Conservation (phyloP, 768 basidiomycete genomes). For the Macrolepiota fuliginosa region DNA sequence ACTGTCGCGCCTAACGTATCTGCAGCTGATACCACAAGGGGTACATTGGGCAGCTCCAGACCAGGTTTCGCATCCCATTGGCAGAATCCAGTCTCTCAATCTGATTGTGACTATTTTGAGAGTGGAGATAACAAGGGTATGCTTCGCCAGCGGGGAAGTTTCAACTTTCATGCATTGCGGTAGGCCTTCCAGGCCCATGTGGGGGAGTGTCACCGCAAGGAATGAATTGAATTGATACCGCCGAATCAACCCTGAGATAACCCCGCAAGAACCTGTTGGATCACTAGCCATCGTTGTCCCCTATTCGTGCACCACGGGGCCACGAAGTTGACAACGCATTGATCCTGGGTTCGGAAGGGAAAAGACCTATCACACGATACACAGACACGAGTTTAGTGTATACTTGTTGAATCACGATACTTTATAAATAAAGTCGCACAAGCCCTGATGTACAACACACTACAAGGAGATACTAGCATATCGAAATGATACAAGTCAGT, state of each 20-base stretch:
- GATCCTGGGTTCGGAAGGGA: not conserved
- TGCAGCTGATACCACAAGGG: too few relatives aligned
- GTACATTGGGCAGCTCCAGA: too few relatives aligned
- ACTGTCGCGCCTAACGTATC: too few relatives aligned
- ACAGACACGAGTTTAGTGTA: not conserved
- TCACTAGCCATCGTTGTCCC: not conserved
- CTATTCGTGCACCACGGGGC: not conserved
- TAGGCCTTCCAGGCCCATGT: conserved; percentile 1
- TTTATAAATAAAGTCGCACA: too few relatives aligned
- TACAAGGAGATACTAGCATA: not conserved
- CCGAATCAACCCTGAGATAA: not conserved
- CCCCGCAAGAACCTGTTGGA: not conserved
- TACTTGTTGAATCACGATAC: too few relatives aligned
- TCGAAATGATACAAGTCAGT: not conserved
- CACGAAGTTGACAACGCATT: not conserved
- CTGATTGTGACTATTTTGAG: too few relatives aligned
- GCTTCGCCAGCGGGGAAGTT: not conserved
- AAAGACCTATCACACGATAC: too few relatives aligned
- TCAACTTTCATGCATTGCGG: not conserved
- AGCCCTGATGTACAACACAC: not conserved
- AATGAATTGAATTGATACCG: not conserved
- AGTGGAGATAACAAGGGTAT: not conserved
- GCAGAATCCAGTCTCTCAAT: too few relatives aligned
- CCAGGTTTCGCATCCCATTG: too few relatives aligned
- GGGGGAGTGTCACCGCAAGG: not conserved